These are phyloP conservation scores for Exsudoporus floridanus DNA, from an alignment of 1,284 basidiomycete species.

Conservation along the genomic window DNA sequence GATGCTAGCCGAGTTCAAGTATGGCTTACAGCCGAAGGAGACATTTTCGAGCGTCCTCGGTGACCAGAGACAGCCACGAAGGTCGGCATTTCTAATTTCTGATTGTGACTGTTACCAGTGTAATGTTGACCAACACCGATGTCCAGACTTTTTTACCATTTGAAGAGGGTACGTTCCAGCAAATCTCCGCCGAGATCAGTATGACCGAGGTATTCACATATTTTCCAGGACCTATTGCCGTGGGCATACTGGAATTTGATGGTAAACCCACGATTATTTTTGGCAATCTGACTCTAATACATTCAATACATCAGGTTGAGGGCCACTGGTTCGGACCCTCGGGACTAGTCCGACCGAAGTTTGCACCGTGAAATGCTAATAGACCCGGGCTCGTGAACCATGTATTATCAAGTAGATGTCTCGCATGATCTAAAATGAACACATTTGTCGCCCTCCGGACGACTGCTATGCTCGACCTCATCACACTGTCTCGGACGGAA, in stretches of 20 bases:
- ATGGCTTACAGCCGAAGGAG: slow-evolving; percentile 85
- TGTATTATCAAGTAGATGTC: background rate
- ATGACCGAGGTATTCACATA: background rate
- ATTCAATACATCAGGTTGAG: slow-evolving; percentile 44
- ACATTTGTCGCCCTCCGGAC: slow-evolving; percentile 8
- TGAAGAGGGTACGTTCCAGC: slow-evolving; percentile 76
- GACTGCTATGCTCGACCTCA: background rate
- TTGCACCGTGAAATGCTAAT: slow-evolving; percentile 14
- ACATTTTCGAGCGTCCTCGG: slow-evolving; percentile 67
- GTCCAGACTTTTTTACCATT: slow-evolving; percentile 77
- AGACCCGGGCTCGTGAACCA: background rate
- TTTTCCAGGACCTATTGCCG: slow-evolving; percentile 76
- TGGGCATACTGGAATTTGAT: slow-evolving; percentile 84
- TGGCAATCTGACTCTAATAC: slow-evolving; percentile 2
- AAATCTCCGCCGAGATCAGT: background rate
- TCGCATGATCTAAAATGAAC: slow-evolving; percentile 2
- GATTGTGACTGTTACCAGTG: background rate
- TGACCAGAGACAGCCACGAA: slow-evolving; percentile 69
- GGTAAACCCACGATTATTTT: slow-evolving; percentile 41
- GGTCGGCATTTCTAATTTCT: slow-evolving; percentile 38
- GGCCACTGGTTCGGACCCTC: slow-evolving; percentile 69
- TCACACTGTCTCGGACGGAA: slow-evolving; percentile 20
- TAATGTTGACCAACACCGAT: slow-evolving; percentile 4
- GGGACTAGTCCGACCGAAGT: slow-evolving; percentile 52
- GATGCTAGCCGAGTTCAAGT: slow-evolving; percentile 89